Evolutionary conservation across 192 early-diverging fungal genomes (phyloP).

Genomic region (Piromyces finnis): DNA sequence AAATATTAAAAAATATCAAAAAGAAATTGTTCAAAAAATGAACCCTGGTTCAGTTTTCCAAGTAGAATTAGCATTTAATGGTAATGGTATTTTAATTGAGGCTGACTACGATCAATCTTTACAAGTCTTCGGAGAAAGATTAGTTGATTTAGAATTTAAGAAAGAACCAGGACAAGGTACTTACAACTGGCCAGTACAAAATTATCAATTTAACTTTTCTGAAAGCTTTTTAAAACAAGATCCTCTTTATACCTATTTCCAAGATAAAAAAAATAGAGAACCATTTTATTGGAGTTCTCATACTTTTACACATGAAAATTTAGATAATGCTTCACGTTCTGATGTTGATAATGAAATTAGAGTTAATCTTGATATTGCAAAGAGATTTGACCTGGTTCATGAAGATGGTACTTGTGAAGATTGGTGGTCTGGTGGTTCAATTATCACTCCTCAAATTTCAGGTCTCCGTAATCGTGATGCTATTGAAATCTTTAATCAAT

Average conservation of each 20-base stretch:
- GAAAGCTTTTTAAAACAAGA: constrained; percentile 3
- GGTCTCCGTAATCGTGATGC: background rate
- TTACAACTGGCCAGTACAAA: constrained; percentile 9
- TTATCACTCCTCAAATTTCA: background rate
- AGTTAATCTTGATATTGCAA: constrained; percentile 18
- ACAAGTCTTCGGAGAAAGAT: constrained; percentile 7
- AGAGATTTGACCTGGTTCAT: background rate
- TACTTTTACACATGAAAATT: constrained; percentile 11
- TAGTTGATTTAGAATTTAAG: constrained; percentile 4
- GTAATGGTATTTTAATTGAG: constrained; percentile 14
- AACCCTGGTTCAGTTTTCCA: constrained; percentile 13
- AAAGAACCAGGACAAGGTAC: constrained; percentile 16
- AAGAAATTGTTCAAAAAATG: constrained; percentile 10
- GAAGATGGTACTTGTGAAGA: background rate
- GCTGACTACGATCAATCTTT: constrained; percentile 1
- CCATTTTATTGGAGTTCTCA: constrained; percentile 17
- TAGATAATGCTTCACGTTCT: constrained; percentile 13
- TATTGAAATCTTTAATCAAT: background rate
- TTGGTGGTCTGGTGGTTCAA: background rate
- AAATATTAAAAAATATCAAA: constrained; percentile 18
- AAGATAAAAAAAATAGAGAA: background rate
- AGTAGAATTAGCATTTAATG: constrained; percentile 17
- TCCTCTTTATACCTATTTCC: constrained; percentile 5
- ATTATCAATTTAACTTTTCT: background rate
- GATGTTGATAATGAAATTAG: constrained; percentile 14